phyloP scores from a whole-genome alignment of 768 basidiomycete species.

The Pleurotus pulmonarius region DNA sequence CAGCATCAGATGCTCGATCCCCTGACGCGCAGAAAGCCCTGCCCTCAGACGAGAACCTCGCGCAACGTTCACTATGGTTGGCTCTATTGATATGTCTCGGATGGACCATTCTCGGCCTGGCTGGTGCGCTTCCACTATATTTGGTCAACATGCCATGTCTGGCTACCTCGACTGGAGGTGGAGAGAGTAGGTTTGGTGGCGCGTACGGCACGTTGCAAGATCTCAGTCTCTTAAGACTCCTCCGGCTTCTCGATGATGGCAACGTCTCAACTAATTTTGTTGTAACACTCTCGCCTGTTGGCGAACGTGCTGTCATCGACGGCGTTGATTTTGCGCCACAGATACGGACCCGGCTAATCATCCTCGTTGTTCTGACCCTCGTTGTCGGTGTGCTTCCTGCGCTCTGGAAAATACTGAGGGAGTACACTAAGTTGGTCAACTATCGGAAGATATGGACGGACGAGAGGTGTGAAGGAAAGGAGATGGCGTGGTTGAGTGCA shows the following conservation, averaged over 20 bases:
- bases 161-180: slow-evolving; percentile 40
- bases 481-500: slow-evolving; percentile 74
- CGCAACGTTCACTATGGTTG: slow-evolving; percentile 67
- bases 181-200: slow-evolving; percentile 43
- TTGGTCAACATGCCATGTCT: slow-evolving; percentile 68
- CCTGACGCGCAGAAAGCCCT: slow-evolving; percentile 50
- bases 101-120: slow-evolving; percentile 67
- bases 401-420: slow-evolving; percentile 57
- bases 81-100: slow-evolving; percentile 59
- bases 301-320: slow-evolving; percentile 30
- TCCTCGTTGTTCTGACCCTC: slow-evolving; percentile 60
- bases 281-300: slow-evolving; percentile 8
- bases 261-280: slow-evolving; percentile 24
- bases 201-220: slow-evolving; percentile 69
- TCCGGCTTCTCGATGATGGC: slow-evolving; percentile 53
- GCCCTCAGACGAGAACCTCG: slow-evolving; percentile 73
- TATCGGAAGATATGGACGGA: slow-evolving; percentile 60
- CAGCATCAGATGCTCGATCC: slow-evolving; percentile 53
- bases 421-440: slow-evolving; percentile 54
- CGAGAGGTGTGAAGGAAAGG: slow-evolving; percentile 61
- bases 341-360: slow-evolving; percentile 60
- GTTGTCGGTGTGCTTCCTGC: slow-evolving; percentile 63
- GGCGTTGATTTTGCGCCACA: slow-evolving; percentile 35
- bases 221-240: slow-evolving; percentile 70
- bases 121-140: slow-evolving; percentile 71